Base-by-base conservation (phyloP, 257 asterid species). In the Rauvolfia tetraphylla region DNA sequence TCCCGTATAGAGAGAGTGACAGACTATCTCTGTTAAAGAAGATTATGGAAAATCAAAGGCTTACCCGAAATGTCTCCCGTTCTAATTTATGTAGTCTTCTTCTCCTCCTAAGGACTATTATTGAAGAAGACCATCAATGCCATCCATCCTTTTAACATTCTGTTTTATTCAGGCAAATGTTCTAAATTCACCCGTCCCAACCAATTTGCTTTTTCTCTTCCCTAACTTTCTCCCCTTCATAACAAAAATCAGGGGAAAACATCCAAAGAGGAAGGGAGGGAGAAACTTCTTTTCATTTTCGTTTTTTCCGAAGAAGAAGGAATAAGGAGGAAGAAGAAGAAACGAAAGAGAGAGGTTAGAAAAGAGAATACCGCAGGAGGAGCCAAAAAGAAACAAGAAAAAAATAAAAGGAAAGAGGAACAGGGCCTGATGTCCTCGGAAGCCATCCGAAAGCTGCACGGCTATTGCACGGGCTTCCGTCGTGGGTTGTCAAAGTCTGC, bases 191-290 rank as follows among this genome's bases (percentile, higher is more conserved):
- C 41, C 27, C 15, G 10, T 54, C 73, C 68, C 49, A 13, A 48
- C 71, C 70, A 78, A 54, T 79, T 31, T 69, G 38, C 76, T 34
- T 41, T 56, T 49, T 76, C 72, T 62, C 76, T 63, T 70, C 46
- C 79, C 59, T 53, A 27, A 33, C 58, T 31, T 46, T 46, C 48
- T 49, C 79, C 15, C 44, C 79, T 76, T 54, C 63, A 65, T 56
- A 42, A 72, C 83, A 81, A 72, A 80, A 83, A 77, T 68, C 57
- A 85, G 75, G 79, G 79, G 73, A 62, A 72, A 80, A 79, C 76
- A 79, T 72, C 53, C 71, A 39, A 77, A 63, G 17, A 39, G 67
- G 62, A 81, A 71, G 62, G 66, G 63, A 51, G 66, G 25, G 61
- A 25, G 12, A 14, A 62, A 51, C 4, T n/a, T 70, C 46, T 44